Conservation (phyloP, 495 filamentous ascomycete genomes). For the Terfezia boudieri region DNA sequence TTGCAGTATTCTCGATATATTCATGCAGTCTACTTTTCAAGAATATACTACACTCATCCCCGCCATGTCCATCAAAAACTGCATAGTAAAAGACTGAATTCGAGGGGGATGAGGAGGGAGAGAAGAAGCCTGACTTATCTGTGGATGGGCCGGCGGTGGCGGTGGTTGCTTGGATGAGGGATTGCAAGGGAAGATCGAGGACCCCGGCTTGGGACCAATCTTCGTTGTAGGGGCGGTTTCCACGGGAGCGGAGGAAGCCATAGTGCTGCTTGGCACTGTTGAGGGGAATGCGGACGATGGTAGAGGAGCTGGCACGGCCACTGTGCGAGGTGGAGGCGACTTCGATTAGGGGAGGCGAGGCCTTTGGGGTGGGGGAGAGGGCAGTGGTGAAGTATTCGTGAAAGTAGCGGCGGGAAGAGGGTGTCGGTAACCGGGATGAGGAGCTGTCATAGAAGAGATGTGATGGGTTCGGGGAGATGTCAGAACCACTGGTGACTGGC, state of each 20-base stretch:
- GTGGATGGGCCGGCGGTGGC: background rate
- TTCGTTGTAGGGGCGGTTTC: slow-evolving; percentile 71
- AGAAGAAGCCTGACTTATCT: background rate
- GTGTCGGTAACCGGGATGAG: background rate
- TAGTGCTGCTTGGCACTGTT: slow-evolving; percentile 91
- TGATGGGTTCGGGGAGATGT: background rate
- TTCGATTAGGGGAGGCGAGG: slow-evolving; percentile 32
- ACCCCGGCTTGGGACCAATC: slow-evolving; percentile 89
- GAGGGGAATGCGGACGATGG: slow-evolving; percentile 93
- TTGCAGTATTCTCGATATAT: slow-evolving; percentile 62
- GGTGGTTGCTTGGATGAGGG: slow-evolving; percentile 57
- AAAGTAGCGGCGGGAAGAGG: background rate
- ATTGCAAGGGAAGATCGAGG: slow-evolving; percentile 29
- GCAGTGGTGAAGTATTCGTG: background rate
- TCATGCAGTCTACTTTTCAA: slow-evolving; percentile 63
- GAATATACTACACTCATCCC: slow-evolving; percentile 69
- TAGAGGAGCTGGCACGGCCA: slow-evolving; percentile 40
- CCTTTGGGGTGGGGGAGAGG: slow-evolving; percentile 42
- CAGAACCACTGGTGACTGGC: background rate
- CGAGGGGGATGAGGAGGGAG: slow-evolving; percentile 6
- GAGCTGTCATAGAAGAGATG: background rate
- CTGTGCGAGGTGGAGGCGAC: slow-evolving; percentile 32
- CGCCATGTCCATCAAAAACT: slow-evolving; percentile 92
- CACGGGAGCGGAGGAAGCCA: slow-evolving; percentile 54
- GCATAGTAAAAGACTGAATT: slow-evolving; percentile 71